Evolutionary conservation across 2,329 filamentous ascomycete species (phyloP).

Genomic region (Exophiala lecanii-corni): DNA sequence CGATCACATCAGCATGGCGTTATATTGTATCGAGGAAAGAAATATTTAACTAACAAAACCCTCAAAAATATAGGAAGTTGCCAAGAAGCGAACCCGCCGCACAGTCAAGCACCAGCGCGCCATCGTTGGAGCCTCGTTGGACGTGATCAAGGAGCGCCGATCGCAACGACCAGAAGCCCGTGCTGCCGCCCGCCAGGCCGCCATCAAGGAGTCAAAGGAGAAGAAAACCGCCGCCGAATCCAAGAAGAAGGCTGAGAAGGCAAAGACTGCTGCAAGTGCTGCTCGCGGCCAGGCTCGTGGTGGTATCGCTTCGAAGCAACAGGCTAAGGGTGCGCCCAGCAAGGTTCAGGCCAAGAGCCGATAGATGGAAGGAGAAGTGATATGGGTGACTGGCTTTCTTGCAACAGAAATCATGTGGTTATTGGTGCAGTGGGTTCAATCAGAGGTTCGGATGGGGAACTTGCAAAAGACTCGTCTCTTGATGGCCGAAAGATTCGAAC

Average conservation of each 20-base stretch:
- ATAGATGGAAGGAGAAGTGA: constrained; percentile 13
- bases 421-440: too few relatives aligned
- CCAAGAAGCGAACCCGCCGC: constrained; percentile 98
- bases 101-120: constrained; percentile 98
- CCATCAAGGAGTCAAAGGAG: constrained; percentile 98
- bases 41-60: too few relatives aligned
- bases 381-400: neutral
- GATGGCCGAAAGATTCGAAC: too few relatives aligned
- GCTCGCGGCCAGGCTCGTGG: constrained; percentile 67
- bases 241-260: constrained; percentile 99
- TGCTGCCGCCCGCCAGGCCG: constrained; percentile 77
- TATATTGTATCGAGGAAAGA: too few relatives aligned
- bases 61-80: constrained; percentile 98
- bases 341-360: constrained; percentile 74
- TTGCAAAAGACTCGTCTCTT: too few relatives aligned
- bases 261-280: constrained; percentile 73
- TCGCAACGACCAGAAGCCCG: constrained; percentile 92
- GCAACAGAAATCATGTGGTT: neutral
- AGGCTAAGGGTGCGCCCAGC: constrained; percentile 79
- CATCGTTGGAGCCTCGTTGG: constrained; percentile 97
- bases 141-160: constrained; percentile 99
- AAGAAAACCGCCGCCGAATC: constrained; percentile 86
- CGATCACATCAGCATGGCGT: too few relatives aligned
- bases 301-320: constrained; percentile 93
- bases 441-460: too few relatives aligned